Evolutionary conservation across 2,329 filamentous ascomycete species (phyloP).

Genomic region (Penicillium sp.): DNA sequence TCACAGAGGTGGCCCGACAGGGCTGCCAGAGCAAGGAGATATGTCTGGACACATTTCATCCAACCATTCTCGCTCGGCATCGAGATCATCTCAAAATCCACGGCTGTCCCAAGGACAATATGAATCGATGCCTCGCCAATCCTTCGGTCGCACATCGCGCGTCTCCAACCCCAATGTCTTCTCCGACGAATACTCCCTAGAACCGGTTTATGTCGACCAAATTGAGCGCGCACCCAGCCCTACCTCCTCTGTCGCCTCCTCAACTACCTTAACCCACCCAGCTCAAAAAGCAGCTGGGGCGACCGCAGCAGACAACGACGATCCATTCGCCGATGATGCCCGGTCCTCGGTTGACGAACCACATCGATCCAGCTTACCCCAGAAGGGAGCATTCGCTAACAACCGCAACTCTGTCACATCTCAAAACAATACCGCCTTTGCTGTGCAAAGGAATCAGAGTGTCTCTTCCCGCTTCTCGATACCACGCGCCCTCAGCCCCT

Average conservation of each 20-base stretch:
- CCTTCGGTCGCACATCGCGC: constrained; percentile 33
- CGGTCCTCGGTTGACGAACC: constrained; percentile 34
- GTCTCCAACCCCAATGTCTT: constrained; percentile 48
- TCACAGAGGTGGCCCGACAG: constrained; percentile 36
- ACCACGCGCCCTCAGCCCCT: constrained; percentile 61
- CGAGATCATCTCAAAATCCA: constrained; percentile 31
- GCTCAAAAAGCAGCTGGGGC: constrained; percentile 25
- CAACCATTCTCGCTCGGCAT: constrained; percentile 37
- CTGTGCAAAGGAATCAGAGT: constrained; percentile 43
- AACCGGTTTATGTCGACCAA: constrained; percentile 39
- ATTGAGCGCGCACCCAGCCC: constrained; percentile 32
- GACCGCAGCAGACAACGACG: constrained; percentile 27
- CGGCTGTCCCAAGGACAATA: constrained; percentile 22
- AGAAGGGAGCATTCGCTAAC: constrained; percentile 32
- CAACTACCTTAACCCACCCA: constrained; percentile 29
- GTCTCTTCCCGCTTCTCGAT: constrained; percentile 48
- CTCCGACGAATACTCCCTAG: constrained; percentile 51
- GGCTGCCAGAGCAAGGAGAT: constrained; percentile 35
- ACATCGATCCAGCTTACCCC: constrained; percentile 37
- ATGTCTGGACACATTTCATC: constrained; percentile 43
- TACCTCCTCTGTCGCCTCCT: constrained; percentile 37
- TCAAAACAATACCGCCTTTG: constrained; percentile 32
- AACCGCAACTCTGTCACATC: constrained; percentile 36
- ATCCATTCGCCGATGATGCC: constrained; percentile 40
- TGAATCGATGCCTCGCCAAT: constrained; percentile 32